phyloP scores from a whole-genome alignment of 331 rosid species.

The Acacia pycnantha region DNA sequence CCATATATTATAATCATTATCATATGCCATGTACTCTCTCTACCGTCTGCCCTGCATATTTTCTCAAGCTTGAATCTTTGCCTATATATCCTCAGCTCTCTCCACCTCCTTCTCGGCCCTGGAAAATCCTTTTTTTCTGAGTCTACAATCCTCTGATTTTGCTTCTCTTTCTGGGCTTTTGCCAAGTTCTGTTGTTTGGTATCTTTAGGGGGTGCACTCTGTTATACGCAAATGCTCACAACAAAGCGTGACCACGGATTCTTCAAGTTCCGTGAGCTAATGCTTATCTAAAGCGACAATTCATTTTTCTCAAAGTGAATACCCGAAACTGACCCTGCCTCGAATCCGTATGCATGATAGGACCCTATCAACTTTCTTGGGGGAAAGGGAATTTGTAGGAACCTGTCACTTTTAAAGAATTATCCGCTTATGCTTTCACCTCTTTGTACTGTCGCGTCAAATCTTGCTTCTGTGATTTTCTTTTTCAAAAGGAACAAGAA shows the following conservation, averaged over 20 bases:
- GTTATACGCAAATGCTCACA: constrained; percentile 28
- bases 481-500: neutral
- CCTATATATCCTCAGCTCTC: neutral
- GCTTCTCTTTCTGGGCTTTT: constrained; percentile 11
- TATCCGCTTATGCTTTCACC: constrained; percentile 17
- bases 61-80: neutral
- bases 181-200: neutral
- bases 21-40: neutral
- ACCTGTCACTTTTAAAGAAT: constrained; percentile 23
- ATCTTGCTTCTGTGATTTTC: constrained; percentile 16
- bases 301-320: neutral
- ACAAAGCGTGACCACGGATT: constrained; percentile 43
- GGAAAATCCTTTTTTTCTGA: neutral
- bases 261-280: constrained; percentile 61
- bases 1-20: neutral
- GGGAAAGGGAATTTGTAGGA: constrained; percentile 12
- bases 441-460: constrained; percentile 31
- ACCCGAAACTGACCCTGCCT: constrained; percentile 41
- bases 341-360: neutral
- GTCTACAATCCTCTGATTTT: neutral
- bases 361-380: constrained; percentile 8
- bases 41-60: neutral
- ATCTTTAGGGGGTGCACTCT: neutral
- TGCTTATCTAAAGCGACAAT: neutral
- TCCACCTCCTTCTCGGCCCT: neutral